phyloP scores from a whole-genome alignment of 106 monocot species.

The Narthecium ossifragum region DNA sequence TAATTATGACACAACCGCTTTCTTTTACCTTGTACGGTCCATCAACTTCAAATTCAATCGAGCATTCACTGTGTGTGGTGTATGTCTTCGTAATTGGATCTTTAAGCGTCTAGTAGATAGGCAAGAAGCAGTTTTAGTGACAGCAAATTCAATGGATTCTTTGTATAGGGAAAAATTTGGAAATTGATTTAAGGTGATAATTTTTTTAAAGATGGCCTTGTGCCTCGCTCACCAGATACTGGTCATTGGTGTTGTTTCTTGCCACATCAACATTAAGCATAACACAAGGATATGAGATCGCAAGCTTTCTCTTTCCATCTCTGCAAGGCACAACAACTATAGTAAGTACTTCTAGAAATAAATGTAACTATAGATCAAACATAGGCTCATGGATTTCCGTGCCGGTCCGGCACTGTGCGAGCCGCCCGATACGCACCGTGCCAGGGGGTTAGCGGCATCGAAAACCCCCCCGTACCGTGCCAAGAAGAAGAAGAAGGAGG shows the following conservation, averaged over 20 bases:
- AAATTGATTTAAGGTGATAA: no score
- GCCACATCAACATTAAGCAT: constrained; percentile 99
- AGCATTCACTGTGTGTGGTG: constrained; percentile 92
- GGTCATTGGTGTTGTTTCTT: constrained; percentile 97
- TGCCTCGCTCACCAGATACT: constrained; percentile 63
- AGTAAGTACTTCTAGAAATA: neutral
- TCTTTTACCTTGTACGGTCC: constrained; percentile 86
- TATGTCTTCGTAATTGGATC: constrained; percentile 77
- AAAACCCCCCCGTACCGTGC: no score
- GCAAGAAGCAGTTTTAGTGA: neutral
- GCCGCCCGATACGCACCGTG: no score
- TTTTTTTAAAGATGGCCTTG: no score
- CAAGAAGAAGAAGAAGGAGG: no score
- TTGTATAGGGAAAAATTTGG: no score
- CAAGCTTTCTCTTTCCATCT: constrained; percentile 66
- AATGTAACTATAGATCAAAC: neutral
- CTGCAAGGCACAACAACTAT: constrained; percentile 29
- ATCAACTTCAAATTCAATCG: constrained; percentile 99
- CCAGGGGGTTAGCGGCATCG: no score
- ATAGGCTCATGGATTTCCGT: no score
- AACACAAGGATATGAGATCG: constrained; percentile 94
- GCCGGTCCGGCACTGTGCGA: no score
- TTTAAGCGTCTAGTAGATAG: constrained; percentile 51
- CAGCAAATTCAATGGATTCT: no score
- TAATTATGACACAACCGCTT: neutral